Evolutionary conservation across 1,139 yeast genomes (phyloP).

Genomic region (Suhomyces anneliseae): DNA sequence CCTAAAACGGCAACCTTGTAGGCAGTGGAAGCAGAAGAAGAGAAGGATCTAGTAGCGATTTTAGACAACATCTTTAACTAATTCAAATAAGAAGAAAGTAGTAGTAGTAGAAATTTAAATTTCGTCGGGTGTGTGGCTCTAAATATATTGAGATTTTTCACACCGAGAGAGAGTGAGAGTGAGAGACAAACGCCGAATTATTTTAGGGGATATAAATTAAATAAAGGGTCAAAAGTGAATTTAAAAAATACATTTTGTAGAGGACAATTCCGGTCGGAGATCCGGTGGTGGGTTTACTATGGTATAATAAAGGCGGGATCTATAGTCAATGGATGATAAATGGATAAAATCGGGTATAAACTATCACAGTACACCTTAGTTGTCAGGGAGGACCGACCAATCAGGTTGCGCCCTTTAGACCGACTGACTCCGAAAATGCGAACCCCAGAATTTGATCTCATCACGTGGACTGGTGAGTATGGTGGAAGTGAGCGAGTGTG

Average conservation of each 20-base stretch:
- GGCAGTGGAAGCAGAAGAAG: constrained; percentile 61
- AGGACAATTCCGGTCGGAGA: neutral
- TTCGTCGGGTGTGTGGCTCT: constrained; percentile 6
- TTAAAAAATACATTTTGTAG: no score
- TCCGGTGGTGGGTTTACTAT: neutral
- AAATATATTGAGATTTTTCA: constrained; percentile 9
- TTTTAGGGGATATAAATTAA: no score
- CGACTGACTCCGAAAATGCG: constrained; percentile 7
- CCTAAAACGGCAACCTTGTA: constrained; percentile 77
- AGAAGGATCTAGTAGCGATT: constrained; percentile 65
- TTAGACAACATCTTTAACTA: constrained; percentile 40
- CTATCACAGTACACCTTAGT: neutral
- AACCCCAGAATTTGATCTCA: constrained; percentile 3
- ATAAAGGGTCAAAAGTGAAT: neutral
- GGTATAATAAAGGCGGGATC: neutral
- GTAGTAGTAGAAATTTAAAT: neutral
- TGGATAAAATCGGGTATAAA: neutral
- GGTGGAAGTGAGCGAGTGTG: neutral
- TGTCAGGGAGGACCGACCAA: constrained; percentile 3
- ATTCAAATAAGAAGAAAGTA: constrained; percentile 5
- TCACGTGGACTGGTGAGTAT: constrained; percentile 1
- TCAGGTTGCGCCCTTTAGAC: constrained; percentile 9
- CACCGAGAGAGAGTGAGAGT: neutral
- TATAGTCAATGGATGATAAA: neutral
- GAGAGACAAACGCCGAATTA: neutral